Conservation (phyloP, 225 moss, liverwort and hornwort genomes). For the Marchantia paleacea region DNA sequence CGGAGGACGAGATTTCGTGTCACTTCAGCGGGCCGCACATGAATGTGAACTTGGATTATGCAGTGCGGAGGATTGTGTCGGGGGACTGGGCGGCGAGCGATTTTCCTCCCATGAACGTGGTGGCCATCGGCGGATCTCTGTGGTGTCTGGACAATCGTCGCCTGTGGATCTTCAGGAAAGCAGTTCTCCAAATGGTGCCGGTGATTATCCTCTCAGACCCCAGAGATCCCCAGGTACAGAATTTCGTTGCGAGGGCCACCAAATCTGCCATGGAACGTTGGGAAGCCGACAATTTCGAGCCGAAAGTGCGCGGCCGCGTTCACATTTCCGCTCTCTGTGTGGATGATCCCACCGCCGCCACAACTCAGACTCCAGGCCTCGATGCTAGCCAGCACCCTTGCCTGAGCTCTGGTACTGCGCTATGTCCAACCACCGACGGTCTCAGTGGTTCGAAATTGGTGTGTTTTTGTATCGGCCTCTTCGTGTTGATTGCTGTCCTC, state of each 20-base stretch:
- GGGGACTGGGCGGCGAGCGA: background rate
- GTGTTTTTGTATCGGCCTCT: background rate
- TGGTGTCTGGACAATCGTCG: slow-evolving; percentile 1
- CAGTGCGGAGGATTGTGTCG: background rate
- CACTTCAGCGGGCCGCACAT: background rate
- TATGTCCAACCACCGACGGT: too few relatives aligned
- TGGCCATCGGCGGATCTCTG: background rate
- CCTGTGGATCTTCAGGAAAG: background rate
- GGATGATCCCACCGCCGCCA: too few relatives aligned
- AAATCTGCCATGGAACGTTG: background rate
- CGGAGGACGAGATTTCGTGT: background rate
- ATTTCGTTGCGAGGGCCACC: background rate
- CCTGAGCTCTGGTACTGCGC: too few relatives aligned
- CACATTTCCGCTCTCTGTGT: background rate
- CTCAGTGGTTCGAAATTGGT: too few relatives aligned
- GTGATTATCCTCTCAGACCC: background rate
- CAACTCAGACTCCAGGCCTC: too few relatives aligned
- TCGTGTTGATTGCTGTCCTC: background rate
- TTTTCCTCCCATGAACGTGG: background rate
- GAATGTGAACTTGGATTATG: background rate
- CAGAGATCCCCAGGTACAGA: background rate
- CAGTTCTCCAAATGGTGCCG: background rate
- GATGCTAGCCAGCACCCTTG: too few relatives aligned
- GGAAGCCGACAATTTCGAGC: background rate
- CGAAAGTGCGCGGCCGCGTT: background rate